phyloP scores from a whole-genome alignment of 2,329 filamentous ascomycete genomes.

The Aspergillus eucalypticola region DNA sequence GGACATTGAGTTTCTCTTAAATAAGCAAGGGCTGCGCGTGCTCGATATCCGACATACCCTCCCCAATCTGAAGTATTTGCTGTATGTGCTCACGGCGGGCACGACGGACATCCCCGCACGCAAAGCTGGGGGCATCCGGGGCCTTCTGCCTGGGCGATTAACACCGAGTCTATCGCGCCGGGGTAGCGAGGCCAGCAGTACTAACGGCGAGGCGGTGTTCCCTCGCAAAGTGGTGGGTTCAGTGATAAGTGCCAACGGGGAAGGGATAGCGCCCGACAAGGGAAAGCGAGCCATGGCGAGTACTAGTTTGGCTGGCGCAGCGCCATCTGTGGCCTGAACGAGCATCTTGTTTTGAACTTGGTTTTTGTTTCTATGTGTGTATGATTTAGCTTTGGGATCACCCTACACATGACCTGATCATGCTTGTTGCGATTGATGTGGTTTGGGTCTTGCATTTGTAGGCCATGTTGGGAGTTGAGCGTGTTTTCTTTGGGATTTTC shows the following conservation, averaged over 20 bases:
- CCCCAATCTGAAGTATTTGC: slow-evolving; percentile 87
- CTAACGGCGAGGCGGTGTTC: slow-evolving; percentile 32
- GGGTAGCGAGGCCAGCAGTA: slow-evolving; percentile 43
- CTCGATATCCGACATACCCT: slow-evolving; percentile 90
- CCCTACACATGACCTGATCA: background rate
- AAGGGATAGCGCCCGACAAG: slow-evolving; percentile 20
- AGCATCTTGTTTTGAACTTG: background rate
- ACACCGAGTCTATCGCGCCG: slow-evolving; percentile 42
- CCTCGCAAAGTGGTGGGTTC: slow-evolving; percentile 29
- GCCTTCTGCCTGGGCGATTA: slow-evolving; percentile 42
- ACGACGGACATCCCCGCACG: slow-evolving; percentile 60
- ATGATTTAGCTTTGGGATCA: background rate
- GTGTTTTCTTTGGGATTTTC: background rate
- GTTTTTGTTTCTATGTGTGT: background rate
- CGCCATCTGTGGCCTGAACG: slow-evolving; percentile 24
- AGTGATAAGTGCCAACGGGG: slow-evolving; percentile 31
- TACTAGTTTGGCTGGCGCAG: slow-evolving; percentile 10
- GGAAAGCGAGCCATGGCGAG: slow-evolving; percentile 17
- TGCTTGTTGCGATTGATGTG: background rate
- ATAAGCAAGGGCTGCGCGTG: slow-evolving; percentile 70
- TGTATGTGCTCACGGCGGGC: slow-evolving; percentile 86
- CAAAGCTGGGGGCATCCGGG: slow-evolving; percentile 56
- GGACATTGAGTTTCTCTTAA: slow-evolving; percentile 74
- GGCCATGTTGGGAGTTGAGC: background rate
- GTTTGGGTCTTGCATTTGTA: background rate